A percentile compares a stretch with the other conserved stretches of the same genome.
phyloP scores from a whole-genome alignment of 2,329 filamentous ascomycete genomes.

The Fusarium virguliforme region DNA sequence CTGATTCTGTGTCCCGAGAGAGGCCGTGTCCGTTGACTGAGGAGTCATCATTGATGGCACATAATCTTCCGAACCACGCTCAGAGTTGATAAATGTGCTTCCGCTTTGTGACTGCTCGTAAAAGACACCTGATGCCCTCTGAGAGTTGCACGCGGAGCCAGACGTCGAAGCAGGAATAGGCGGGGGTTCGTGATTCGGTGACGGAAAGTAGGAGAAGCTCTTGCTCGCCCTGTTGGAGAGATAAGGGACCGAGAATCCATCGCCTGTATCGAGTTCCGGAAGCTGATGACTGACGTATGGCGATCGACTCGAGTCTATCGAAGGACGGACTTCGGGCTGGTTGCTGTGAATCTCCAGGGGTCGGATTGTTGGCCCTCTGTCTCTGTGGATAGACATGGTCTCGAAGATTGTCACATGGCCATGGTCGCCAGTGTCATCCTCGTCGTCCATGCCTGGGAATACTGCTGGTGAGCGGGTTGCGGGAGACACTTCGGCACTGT shows the following conservation, averaged over 20 bases:
- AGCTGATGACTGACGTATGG: slow-evolving; percentile 59
- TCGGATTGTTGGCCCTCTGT: slow-evolving; percentile 43
- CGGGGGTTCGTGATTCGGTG: slow-evolving; percentile 68
- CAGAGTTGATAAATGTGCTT: slow-evolving; percentile 62
- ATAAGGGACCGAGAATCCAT: slow-evolving; percentile 67
- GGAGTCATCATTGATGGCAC: slow-evolving; percentile 61
- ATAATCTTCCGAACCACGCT: slow-evolving; percentile 64
- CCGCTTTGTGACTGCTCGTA: slow-evolving; percentile 58
- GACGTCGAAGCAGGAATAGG: slow-evolving; percentile 62
- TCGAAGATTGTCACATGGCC: slow-evolving; percentile 56
- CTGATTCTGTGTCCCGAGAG: slow-evolving; percentile 61
- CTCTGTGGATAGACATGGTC: slow-evolving; percentile 50
- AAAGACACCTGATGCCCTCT: slow-evolving; percentile 62
- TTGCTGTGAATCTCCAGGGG: slow-evolving; percentile 44
- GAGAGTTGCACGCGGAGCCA: slow-evolving; percentile 57
- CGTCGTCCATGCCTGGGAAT: slow-evolving; percentile 48
- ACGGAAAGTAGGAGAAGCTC: slow-evolving; percentile 54
- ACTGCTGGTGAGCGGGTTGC: slow-evolving; percentile 51
- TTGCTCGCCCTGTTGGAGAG: slow-evolving; percentile 55
- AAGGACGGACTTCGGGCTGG: slow-evolving; percentile 45
- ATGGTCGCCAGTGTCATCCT: slow-evolving; percentile 50
- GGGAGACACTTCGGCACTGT: slow-evolving; percentile 64
- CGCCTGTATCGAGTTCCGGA: slow-evolving; percentile 67
- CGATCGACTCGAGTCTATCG: slow-evolving; percentile 50
- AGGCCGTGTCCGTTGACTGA: slow-evolving; percentile 65